Conservation (phyloP, 257 asterid genomes). For the Dorcoceras hygrometricum region DNA sequence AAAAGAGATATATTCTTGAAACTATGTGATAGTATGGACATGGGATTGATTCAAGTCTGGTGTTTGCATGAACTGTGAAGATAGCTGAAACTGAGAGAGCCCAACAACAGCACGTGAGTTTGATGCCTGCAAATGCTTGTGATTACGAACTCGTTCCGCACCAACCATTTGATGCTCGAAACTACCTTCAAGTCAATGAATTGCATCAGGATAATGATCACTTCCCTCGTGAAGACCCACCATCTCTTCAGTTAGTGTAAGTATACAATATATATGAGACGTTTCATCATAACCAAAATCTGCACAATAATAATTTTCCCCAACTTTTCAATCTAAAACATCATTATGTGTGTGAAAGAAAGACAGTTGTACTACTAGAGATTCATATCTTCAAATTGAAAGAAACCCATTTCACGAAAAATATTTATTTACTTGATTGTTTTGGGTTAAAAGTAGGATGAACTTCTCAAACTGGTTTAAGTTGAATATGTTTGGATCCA, state of each 20-base stretch:
- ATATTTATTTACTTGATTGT: too few relatives aligned
- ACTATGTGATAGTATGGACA: background rate
- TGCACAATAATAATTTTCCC: background rate
- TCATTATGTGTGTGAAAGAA: too few relatives aligned
- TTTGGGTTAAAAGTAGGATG: background rate
- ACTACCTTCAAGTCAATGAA: slow-evolving; percentile 66
- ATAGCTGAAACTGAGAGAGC: slow-evolving; percentile 82
- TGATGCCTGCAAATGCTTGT: slow-evolving; percentile 71
- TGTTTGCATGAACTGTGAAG: slow-evolving; percentile 27
- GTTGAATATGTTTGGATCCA: background rate
- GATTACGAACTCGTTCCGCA: slow-evolving; percentile 52
- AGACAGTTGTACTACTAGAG: background rate
- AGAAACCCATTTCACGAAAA: too few relatives aligned
- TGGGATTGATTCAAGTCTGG: background rate
- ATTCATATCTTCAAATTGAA: too few relatives aligned
- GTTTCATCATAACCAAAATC: background rate
- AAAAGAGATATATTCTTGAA: background rate
- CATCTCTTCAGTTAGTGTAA: slow-evolving; percentile 67
- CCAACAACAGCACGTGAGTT: slow-evolving; percentile 60
- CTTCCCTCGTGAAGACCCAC: slow-evolving; percentile 52
- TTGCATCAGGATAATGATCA: slow-evolving; percentile 44
- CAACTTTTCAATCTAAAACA: background rate
- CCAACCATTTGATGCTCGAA: slow-evolving; percentile 66
- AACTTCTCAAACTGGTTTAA: background rate
- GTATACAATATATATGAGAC: slow-evolving; percentile 17